These are phyloP conservation scores for Tolypocladium pustulatum DNA, from an alignment of 2,329 filamentous ascomycete genomes.

Conservation along the genomic window DNA sequence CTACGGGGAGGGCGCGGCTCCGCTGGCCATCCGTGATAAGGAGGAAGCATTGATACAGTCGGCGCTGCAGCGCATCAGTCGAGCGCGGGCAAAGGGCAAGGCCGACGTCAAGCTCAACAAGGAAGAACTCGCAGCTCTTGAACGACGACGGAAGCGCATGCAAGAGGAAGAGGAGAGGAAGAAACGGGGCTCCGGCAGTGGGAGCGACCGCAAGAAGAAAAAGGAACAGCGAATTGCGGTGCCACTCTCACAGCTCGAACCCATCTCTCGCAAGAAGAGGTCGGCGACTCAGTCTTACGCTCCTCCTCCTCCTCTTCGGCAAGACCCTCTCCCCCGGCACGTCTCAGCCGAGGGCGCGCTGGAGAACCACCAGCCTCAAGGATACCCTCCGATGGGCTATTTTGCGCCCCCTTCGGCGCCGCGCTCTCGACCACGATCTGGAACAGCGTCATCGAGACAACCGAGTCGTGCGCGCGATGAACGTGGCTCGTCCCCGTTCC, in stretches of 20 bases:
- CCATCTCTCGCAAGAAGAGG: conserved; percentile 26
- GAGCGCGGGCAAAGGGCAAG: conserved; percentile 66
- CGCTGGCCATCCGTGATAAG: conserved; percentile 48
- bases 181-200: conserved; percentile 33
- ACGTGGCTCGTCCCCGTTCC: conserved; percentile 30
- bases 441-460: conserved; percentile 28
- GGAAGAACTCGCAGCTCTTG: conserved; percentile 71
- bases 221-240: conserved; percentile 39
- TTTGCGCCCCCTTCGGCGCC: conserved; percentile 35
- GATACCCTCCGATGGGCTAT: conserved; percentile 38
- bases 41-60: conserved; percentile 70
- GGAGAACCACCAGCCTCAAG: conserved; percentile 22
- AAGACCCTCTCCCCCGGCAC: conserved; percentile 26
- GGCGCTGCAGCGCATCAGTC: conserved; percentile 69
- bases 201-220: conserved; percentile 25
- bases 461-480: conserved; percentile 21
- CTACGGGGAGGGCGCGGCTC: conserved; percentile 40
- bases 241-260: conserved; percentile 40
- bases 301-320: conserved; percentile 11
- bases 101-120: conserved; percentile 70
- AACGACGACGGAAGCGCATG: conserved; percentile 53
- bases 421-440: conserved; percentile 30
- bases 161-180: conserved; percentile 52
- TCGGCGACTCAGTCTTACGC: conserved; percentile 10
- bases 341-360: conserved; percentile 25